Evolutionary conservation across 2,329 filamentous ascomycete genomes (phyloP).

Genomic region (Ophioceras dolichostomum): DNA sequence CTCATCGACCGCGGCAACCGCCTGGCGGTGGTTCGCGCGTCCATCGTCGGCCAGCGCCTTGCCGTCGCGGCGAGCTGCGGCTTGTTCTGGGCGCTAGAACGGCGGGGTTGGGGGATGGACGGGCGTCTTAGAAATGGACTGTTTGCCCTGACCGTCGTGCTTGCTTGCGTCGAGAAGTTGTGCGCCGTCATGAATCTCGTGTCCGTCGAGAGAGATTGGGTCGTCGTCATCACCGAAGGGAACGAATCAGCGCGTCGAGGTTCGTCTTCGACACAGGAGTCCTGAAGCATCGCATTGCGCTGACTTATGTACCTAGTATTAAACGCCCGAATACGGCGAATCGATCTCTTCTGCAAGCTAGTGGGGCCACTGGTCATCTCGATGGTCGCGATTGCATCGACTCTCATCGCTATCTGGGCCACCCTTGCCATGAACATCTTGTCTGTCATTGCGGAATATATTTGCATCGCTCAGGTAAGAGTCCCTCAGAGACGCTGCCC

Average conservation of each 20-base stretch:
- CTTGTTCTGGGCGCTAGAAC: constrained; percentile 25
- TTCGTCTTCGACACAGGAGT: constrained; percentile 3
- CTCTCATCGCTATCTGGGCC: constrained; percentile 28
- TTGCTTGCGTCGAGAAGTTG: constrained; percentile 60
- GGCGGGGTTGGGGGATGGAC: constrained; percentile 12
- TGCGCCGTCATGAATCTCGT: constrained; percentile 52
- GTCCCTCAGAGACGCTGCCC: background rate
- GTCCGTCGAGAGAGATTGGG: constrained; percentile 61
- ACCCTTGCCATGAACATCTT: constrained; percentile 32
- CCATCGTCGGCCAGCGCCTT: constrained; percentile 31
- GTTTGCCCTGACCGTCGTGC: constrained; percentile 25
- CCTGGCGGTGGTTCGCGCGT: constrained; percentile 34
- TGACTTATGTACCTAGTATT: constrained; percentile 18
- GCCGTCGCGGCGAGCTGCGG: constrained; percentile 34
- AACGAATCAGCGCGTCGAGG: constrained; percentile 16
- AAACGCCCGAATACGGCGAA: constrained; percentile 43
- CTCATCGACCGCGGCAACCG: constrained; percentile 45
- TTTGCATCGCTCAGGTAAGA: constrained; percentile 31
- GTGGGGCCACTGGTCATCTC: constrained; percentile 38
- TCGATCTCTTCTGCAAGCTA: constrained; percentile 47
- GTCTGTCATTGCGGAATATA: constrained; percentile 30
- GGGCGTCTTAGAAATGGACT: constrained; percentile 14
- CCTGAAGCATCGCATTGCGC: background rate
- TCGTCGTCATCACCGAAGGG: constrained; percentile 35
- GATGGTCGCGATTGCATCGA: constrained; percentile 31